Evolutionary conservation across 164 flowering plant genomes (phyloP).

Genomic region (Macadamia tetraphylla): DNA sequence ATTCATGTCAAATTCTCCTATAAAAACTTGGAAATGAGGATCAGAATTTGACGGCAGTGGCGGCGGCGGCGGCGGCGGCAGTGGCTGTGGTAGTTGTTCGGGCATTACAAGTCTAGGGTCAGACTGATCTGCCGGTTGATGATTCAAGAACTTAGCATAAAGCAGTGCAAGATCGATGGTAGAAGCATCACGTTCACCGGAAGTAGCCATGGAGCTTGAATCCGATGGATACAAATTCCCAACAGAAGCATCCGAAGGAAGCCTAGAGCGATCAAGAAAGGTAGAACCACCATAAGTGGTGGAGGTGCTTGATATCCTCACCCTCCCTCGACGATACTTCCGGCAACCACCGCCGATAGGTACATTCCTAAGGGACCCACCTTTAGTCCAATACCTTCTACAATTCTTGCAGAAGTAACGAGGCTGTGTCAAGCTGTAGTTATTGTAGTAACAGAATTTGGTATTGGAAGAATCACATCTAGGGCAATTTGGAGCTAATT

Average conservation of each 20-base stretch:
- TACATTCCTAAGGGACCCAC: constrained; percentile 55
- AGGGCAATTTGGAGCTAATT: constrained; percentile 49
- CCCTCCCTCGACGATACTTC: constrained; percentile 32
- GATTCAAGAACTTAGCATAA: constrained; percentile 52
- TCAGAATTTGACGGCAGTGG: constrained; percentile 1
- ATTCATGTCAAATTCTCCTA: constrained; percentile 12
- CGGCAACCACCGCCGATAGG: constrained; percentile 65
- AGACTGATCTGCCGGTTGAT: constrained; percentile 2
- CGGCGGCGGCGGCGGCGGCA: too few species aligned
- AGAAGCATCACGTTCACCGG: constrained; percentile 7
- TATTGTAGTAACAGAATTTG: constrained; percentile 67
- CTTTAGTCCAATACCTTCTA: constrained; percentile 64
- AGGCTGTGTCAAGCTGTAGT: constrained; percentile 61
- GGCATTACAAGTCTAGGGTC: constrained; percentile 4
- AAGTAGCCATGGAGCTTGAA: not conserved
- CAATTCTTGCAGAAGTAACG: constrained; percentile 67
- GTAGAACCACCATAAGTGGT: not conserved
- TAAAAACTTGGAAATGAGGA: constrained; percentile 9
- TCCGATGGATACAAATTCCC: not conserved
- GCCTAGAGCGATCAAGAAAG: not conserved
- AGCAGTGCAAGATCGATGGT: constrained; percentile 53
- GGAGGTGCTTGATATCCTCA: constrained; percentile 13
- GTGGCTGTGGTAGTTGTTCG: not conserved
- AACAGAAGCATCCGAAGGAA: not conserved
- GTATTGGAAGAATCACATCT: constrained; percentile 56